A percentile compares a stretch with the other conserved stretches of the same genome.
These are phyloP conservation scores for Tuber umbilicatum DNA, from an alignment of 495 filamentous ascomycete species.

Conservation along the genomic window DNA sequence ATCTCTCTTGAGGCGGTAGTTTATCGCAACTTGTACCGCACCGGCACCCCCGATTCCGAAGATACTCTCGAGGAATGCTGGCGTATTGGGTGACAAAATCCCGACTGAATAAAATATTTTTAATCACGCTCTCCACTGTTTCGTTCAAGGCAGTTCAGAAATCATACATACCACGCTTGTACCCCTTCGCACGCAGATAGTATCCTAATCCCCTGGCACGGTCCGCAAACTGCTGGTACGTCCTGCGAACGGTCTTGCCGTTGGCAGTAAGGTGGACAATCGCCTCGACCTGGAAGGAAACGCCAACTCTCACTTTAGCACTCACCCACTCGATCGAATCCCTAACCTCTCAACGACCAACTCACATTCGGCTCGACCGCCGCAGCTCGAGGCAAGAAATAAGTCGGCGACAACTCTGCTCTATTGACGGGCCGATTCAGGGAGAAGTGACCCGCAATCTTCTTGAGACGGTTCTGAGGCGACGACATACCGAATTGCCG, in stretches of 20 bases:
- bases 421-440: constrained; percentile 15
- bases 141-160: not conserved
- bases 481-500: constrained; percentile 48
- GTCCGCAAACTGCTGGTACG: constrained; percentile 74
- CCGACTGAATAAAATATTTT: constrained; percentile 48
- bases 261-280: constrained; percentile 85
- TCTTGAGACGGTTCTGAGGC: constrained; percentile 52
- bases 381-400: constrained; percentile 81
- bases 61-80: constrained; percentile 82
- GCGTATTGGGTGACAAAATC: constrained; percentile 83
- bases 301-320: not conserved
- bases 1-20: constrained; percentile 79
- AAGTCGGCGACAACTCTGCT: constrained; percentile 79
- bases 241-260: constrained; percentile 61
- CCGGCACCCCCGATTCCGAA: constrained; percentile 85
- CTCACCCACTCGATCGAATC: not conserved
- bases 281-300: constrained; percentile 57
- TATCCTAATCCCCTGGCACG: constrained; percentile 81
- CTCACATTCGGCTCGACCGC: constrained; percentile 77
- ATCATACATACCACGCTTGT: constrained; percentile 51
- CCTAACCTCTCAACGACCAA: not conserved
- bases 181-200: constrained; percentile 65
- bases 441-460: constrained; percentile 32
- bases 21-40: constrained; percentile 74
- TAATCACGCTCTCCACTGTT: not conserved